These are phyloP conservation scores for Tulasnella sp. DNA, from an alignment of 768 basidiomycete species.

Conservation along the genomic window DNA sequence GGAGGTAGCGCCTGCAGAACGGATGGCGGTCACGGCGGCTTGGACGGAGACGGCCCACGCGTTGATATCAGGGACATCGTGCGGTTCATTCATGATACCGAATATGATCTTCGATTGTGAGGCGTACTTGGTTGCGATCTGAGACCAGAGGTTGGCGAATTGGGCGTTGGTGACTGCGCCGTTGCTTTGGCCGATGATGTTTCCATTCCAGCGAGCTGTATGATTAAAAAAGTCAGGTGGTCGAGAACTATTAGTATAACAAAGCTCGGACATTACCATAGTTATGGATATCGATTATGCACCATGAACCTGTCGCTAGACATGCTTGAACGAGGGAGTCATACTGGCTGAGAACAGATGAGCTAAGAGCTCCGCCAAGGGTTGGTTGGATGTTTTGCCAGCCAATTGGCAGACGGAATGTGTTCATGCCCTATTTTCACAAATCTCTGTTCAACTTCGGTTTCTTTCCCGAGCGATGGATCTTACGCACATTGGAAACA, in stretches of 20 bases:
- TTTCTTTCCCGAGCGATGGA: background rate
- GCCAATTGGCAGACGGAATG: constrained; percentile 11
- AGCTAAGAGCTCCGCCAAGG: constrained; percentile 33
- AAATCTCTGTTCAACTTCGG: background rate
- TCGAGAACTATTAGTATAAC: background rate
- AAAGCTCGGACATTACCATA: constrained; percentile 10
- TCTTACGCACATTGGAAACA: background rate
- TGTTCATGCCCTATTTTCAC: constrained; percentile 3
- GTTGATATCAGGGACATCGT: constrained; percentile 39
- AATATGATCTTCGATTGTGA: constrained; percentile 28
- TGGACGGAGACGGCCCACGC: constrained; percentile 45
- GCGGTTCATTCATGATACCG: constrained; percentile 50
- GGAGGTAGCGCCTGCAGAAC: constrained; percentile 42
- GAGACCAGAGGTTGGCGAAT: constrained; percentile 44
- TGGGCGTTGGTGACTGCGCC: constrained; percentile 47
- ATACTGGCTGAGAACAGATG: constrained; percentile 39
- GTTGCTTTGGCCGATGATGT: constrained; percentile 43
- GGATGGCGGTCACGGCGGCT: constrained; percentile 52
- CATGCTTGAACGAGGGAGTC: constrained; percentile 44
- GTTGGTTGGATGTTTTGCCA: constrained; percentile 7
- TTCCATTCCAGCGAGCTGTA: constrained; percentile 46
- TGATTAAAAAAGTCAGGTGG: constrained; percentile 34
- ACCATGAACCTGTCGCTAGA: constrained; percentile 40
- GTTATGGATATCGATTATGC: constrained; percentile 40
- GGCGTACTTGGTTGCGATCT: constrained; percentile 42